Evolutionary conservation across 768 basidiomycete species (phyloP).

Genomic region (Hericium erinaceus): DNA sequence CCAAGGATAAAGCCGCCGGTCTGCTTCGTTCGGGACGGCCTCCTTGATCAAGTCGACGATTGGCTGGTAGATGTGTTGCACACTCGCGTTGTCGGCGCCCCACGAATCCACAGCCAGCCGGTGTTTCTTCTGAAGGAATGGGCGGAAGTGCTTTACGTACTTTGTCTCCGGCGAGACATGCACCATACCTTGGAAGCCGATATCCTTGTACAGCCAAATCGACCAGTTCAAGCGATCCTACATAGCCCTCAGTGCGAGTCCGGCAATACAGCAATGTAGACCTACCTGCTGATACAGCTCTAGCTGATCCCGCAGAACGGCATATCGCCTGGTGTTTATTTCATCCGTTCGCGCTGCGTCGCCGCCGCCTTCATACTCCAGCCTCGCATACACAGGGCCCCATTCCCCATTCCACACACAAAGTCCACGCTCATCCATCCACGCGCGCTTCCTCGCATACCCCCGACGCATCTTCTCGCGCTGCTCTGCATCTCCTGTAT

Average conservation of each 20-base stretch:
- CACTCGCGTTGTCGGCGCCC: constrained; percentile 26
- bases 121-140: constrained; percentile 31
- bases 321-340: constrained; percentile 30
- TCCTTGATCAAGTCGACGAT: constrained; percentile 15
- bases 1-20: constrained; percentile 23
- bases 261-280: not conserved
- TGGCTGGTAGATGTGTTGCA: constrained; percentile 18
- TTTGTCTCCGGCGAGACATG: constrained; percentile 28
- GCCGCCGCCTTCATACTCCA: constrained; percentile 18
- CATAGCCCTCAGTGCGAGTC: not conserved
- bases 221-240: constrained; percentile 11
- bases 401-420: constrained; percentile 32
- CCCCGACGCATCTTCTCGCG: constrained; percentile 17
- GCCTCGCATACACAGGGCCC: constrained; percentile 32
- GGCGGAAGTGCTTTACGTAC: constrained; percentile 30
- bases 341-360: constrained; percentile 21
- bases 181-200: constrained; percentile 26
- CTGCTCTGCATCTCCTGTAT: constrained; percentile 22
- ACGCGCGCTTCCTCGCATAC: constrained; percentile 29
- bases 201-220: constrained; percentile 11
- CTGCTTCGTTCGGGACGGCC: constrained; percentile 16
- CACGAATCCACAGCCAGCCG: constrained; percentile 30
- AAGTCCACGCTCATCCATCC: constrained; percentile 24
- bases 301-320: constrained; percentile 29
- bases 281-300: constrained; percentile 26